phyloP scores from a whole-genome alignment of 306 rosid species.

The Morella rubra region DNA sequence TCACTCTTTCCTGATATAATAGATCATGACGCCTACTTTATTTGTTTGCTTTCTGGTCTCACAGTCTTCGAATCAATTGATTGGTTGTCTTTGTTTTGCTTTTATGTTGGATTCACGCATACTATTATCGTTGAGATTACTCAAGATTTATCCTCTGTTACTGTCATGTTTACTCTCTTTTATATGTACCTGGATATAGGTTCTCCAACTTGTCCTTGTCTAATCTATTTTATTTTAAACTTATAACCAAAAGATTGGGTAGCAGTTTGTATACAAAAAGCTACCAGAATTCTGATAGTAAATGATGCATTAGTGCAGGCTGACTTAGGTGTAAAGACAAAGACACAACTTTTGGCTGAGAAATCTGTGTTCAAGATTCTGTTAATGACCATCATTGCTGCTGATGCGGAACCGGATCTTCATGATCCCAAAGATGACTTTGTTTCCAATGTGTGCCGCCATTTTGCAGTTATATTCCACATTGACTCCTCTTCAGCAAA shows the following conservation, averaged over 20 bases:
- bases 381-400: slow-evolving; percentile 84
- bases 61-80: background rate
- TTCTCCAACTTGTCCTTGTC: background rate
- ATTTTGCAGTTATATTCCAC: slow-evolving; percentile 93
- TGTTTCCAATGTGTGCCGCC: slow-evolving; percentile 85
- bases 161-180: background rate
- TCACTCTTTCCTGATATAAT: background rate
- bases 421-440: slow-evolving; percentile 82
- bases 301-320: slow-evolving; percentile 56
- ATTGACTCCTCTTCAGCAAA: slow-evolving; percentile 57
- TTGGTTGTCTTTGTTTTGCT: background rate
- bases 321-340: slow-evolving; percentile 97
- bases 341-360: slow-evolving; percentile 98
- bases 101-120: background rate
- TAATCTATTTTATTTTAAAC: slow-evolving; percentile 10
- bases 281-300: slow-evolving; percentile 34
- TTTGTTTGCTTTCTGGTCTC: background rate
- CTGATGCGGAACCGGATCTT: slow-evolving; percentile 84
- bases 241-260: background rate
- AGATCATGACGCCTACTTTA: background rate
- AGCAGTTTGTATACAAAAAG: slow-evolving; percentile 6
- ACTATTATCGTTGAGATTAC: background rate
- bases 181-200: background rate
- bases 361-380: slow-evolving; percentile 94
- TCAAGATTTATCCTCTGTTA: background rate